Conservation (phyloP, 208 protist genomes). For the Leishmania major region DNA sequence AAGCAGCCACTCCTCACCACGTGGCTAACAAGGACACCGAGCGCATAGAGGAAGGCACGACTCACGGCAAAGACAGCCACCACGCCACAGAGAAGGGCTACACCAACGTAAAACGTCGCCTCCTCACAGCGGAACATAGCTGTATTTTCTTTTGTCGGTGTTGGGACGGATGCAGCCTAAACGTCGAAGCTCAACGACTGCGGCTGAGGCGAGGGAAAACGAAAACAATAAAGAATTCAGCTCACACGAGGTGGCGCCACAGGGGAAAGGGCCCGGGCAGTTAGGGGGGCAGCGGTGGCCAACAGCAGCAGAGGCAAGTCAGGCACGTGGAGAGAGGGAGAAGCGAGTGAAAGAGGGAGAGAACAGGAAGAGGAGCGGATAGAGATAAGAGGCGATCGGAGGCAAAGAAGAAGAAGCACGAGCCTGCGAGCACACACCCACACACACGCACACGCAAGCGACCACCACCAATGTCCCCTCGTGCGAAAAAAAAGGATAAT, state of each 20-base stretch:
- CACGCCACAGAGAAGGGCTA: background rate
- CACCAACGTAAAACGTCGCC: constrained; percentile 17
- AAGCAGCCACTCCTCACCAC: background rate
- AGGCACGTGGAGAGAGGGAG: background rate
- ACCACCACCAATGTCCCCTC: background rate
- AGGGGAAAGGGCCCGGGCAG: background rate
- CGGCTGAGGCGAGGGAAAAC: background rate
- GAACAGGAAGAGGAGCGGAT: constrained; percentile 7
- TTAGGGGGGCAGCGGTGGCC: background rate
- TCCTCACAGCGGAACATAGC: constrained; percentile 15
- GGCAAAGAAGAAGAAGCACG: background rate
- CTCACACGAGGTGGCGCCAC: background rate
- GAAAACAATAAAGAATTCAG: background rate
- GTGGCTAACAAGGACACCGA: background rate
- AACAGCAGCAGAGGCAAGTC: background rate
- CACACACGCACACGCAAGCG: background rate
- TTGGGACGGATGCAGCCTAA: background rate
- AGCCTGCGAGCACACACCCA: background rate
- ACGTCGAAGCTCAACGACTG: background rate
- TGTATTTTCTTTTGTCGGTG: background rate
- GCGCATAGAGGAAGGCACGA: constrained; percentile 9
- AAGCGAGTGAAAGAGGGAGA: background rate
- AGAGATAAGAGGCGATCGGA: background rate
- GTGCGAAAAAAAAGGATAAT: background rate
- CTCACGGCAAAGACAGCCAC: background rate